These are phyloP conservation scores for Tuber microsphaerosporum DNA, from an alignment of 495 filamentous ascomycete genomes.

Conservation along the genomic window DNA sequence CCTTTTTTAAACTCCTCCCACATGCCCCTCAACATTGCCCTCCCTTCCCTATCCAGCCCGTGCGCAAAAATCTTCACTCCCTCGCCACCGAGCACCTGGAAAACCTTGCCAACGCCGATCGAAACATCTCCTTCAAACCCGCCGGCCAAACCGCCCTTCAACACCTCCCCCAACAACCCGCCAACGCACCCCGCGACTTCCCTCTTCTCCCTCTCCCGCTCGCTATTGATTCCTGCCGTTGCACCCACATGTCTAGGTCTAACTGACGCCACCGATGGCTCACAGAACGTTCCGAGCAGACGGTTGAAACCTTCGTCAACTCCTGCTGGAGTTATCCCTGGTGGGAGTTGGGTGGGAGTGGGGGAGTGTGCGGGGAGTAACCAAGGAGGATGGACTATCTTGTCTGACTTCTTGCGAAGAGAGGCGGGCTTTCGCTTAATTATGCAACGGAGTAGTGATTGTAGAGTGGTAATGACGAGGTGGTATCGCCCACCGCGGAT, in stretches of 20 bases:
- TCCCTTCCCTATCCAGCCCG: conserved; percentile 32
- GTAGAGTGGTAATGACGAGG: conserved; percentile 32
- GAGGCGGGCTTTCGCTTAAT: conserved; percentile 23
- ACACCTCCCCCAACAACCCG: conserved; percentile 25
- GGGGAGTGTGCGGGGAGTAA: conserved; percentile 10
- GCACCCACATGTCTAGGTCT: conserved; percentile 8
- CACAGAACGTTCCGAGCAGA: conserved; percentile 30
- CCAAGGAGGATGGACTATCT: conserved; percentile 34
- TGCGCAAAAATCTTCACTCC: conserved; percentile 32
- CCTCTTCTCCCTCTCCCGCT: conserved; percentile 29
- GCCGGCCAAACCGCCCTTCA: conserved; percentile 29
- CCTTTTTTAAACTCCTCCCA: conserved; percentile 35
- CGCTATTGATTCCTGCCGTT: conserved; percentile 16
- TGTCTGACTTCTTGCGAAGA: conserved; percentile 31
- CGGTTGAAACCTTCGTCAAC: conserved; percentile 25
- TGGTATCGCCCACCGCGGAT: conserved; percentile 39
- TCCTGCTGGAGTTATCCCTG: conserved; percentile 2
- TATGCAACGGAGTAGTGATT: conserved; percentile 28
- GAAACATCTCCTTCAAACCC: conserved; percentile 34
- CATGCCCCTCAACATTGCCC: conserved; percentile 35
- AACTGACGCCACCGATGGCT: conserved; percentile 35
- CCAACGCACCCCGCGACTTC: conserved; percentile 31
- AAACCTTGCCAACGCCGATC: conserved; percentile 21
- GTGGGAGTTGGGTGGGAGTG: background rate
- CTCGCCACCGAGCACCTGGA: conserved; percentile 30